Base-by-base conservation (phyloP, 352 stramenopile genomes). In the Globisporangium uncinulatum region DNA sequence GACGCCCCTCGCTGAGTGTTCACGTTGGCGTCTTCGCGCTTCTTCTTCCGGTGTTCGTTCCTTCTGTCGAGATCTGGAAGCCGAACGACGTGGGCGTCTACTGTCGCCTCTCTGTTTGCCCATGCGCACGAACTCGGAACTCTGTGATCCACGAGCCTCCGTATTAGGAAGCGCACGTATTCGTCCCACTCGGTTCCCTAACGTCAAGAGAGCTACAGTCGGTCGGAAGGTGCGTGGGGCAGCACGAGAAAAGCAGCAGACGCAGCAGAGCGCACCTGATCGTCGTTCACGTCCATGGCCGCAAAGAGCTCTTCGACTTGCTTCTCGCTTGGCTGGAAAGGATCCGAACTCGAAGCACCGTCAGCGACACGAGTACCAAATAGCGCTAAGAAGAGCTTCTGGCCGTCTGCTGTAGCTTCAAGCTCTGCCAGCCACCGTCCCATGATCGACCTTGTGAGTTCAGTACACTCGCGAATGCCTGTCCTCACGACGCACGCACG, bases 141-240 rank as follows among this genome's bases (percentile, higher is more conserved):
- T 29, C 15, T 14, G 37, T 32, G 14, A 53, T 44, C 37, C 6
- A 46, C 14, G 15, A 54, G 31, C 15, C 63, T 56, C 43, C 68
- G 51, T 36, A 64, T 67, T 0, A 89, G 54, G 49, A 84, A 86
- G 11, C 56, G 57, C 15, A 89, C 58, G 66, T 79, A 89, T 36
- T 89, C 76, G n/a, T 54, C 29, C 79, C 79, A 89, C 46, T 81
- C 66, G 14, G 86, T 70, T 17, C 64, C 58, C 72, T 85, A 34
- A 4, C 39, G 29, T 17, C 3, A 20, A 52, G 6, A 52, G 6
- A 34, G 20, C 29, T 0, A 51, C 4, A 34, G 2, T 36, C 10
- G 34, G 45, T 50, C 19, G 7, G 4, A 7, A 17, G 3, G 20
- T 10, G 8, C 44, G 31, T 49, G 13, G 9, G 48, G n/a, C 1